phyloP scores from a whole-genome alignment of 2,329 filamentous ascomycete species.

The Magnaporthiopsis rhizophila region DNA sequence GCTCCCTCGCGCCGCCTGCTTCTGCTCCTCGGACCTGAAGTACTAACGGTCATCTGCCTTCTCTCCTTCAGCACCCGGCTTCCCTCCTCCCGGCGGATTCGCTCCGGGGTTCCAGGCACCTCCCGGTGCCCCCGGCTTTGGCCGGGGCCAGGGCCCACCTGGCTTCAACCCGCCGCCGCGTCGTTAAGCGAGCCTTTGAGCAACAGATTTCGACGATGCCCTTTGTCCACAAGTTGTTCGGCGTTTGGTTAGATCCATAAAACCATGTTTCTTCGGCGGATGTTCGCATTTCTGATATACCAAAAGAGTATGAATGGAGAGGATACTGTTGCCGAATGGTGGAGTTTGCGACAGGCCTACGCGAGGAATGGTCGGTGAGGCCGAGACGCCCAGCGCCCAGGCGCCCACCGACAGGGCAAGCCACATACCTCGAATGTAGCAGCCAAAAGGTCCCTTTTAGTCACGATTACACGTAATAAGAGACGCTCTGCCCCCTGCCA shows the following conservation, averaged over 20 bases:
- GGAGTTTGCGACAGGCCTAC: not conserved
- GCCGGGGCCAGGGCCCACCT: slow-evolving; percentile 49
- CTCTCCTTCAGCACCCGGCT: slow-evolving; percentile 22
- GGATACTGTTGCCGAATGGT: not conserved
- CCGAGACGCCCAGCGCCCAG: not conserved
- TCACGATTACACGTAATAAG: not conserved
- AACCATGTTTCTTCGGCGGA: not conserved
- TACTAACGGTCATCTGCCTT: slow-evolving; percentile 23
- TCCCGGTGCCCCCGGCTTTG: slow-evolving; percentile 36
- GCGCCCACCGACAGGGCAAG: not conserved
- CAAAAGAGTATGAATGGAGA: not conserved
- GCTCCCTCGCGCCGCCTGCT: slow-evolving; percentile 1
- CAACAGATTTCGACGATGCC: slow-evolving; percentile 8
- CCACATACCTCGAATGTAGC: not conserved
- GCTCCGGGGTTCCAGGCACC: slow-evolving; percentile 47
- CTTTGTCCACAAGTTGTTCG: not conserved
- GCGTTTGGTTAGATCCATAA: slow-evolving; percentile 6
- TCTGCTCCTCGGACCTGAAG: slow-evolving; percentile 10
- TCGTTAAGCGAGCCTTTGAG: slow-evolving; percentile 30
- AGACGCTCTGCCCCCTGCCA: not conserved
- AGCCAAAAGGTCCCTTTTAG: not conserved
- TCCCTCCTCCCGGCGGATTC: slow-evolving; percentile 27
- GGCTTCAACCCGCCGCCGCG: slow-evolving; percentile 70
- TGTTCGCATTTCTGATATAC: not conserved
- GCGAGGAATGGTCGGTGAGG: not conserved